These are phyloP conservation scores for Mucor plumbeus DNA, from an alignment of 371 early-diverging fungal genomes.

Conservation along the genomic window DNA sequence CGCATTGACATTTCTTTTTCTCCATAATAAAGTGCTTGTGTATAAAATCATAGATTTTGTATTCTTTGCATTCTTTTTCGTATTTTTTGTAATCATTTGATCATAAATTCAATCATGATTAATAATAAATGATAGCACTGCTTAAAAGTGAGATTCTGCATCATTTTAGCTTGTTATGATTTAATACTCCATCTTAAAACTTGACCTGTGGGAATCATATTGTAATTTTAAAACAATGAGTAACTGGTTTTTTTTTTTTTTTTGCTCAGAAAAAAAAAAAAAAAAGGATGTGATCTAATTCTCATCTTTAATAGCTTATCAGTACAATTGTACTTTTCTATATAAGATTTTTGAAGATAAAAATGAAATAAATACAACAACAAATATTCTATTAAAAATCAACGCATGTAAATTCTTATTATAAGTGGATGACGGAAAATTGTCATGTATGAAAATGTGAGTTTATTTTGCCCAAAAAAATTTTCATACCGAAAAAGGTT, in stretches of 20 bases:
- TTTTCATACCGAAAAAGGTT: not conserved
- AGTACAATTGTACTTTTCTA: too few species aligned
- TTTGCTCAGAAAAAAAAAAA: not conserved
- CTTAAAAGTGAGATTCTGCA: too few species aligned
- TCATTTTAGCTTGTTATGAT: not conserved
- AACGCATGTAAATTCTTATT: not conserved
- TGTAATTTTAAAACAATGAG: not conserved
- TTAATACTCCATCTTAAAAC: not conserved
- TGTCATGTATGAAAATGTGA: too few species aligned
- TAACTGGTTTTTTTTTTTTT: not conserved
- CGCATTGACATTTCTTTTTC: too few species aligned
- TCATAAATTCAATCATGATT: not conserved
- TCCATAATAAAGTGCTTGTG: too few species aligned
- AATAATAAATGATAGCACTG: too few species aligned
- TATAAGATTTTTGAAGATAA: not conserved
- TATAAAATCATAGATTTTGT: too few species aligned
- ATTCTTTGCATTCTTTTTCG: too few species aligned
- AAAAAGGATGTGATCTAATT: not conserved
- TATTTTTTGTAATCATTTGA: not conserved
- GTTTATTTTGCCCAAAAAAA: not conserved
- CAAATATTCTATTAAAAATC: not conserved
- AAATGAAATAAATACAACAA: not conserved
- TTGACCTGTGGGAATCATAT: not conserved
- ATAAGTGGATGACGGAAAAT: not conserved
- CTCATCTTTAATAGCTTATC: not conserved